Conservation (phyloP, 148 eudicot species). For the Amaranthus palmeri region DNA sequence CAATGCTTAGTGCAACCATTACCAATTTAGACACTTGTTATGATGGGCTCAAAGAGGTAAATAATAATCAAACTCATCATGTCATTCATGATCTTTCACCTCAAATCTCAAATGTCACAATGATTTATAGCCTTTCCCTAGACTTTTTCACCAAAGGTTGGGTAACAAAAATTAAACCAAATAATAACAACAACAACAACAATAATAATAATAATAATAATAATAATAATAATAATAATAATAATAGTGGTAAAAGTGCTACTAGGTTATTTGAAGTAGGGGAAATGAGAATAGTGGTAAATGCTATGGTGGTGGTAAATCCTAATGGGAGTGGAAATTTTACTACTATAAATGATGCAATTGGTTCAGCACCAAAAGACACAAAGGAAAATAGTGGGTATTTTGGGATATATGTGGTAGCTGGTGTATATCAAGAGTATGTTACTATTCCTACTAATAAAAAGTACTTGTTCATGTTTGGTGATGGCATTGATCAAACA, state of each 20-base stretch:
- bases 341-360: conserved; percentile 35
- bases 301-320: conserved; percentile 34
- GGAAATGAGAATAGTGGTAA: conserved; percentile 6
- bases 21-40: conserved; percentile 40
- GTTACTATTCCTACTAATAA: conserved; percentile 26
- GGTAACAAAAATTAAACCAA: conserved; percentile 5
- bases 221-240: neutral
- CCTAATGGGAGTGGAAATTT: conserved; percentile 37
- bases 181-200: neutral
- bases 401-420: conserved; percentile 32
- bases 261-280: conserved; percentile 4
- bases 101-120: conserved; percentile 14
- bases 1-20: conserved; percentile 33
- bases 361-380: conserved; percentile 34
- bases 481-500: conserved; percentile 45
- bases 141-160: conserved; percentile 29
- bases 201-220: neutral
- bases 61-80: neutral
- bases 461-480: conserved; percentile 33
- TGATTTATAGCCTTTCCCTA: conserved; percentile 24
- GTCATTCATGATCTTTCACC: conserved; percentile 10
- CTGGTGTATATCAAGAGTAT: conserved; percentile 36
- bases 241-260: neutral
- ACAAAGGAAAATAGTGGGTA: conserved; percentile 25
- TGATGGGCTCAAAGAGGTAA: conserved; percentile 26